phyloP scores from a whole-genome alignment of 495 filamentous ascomycete genomes.

The Friedmanniomyces simplex region DNA sequence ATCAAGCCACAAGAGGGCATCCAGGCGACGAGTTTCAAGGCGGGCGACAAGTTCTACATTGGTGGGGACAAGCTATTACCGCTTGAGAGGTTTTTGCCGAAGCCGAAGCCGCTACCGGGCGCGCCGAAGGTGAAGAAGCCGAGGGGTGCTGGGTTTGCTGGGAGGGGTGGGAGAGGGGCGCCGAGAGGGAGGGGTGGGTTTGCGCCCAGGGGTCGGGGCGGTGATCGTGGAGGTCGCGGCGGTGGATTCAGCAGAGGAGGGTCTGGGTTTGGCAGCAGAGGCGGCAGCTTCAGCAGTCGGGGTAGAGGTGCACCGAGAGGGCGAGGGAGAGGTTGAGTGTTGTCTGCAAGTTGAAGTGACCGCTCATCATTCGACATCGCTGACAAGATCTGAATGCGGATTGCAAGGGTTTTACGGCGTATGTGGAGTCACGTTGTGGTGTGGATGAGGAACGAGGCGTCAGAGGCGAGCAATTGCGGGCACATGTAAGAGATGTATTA shows the following conservation, averaged over 20 bases:
- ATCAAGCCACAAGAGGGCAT: constrained; percentile 95
- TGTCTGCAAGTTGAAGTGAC: not conserved
- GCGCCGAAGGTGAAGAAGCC: constrained; percentile 41
- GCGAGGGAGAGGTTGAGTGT: not conserved
- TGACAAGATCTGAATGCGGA: not conserved
- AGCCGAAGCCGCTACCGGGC: constrained; percentile 75
- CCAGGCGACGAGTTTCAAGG: constrained; percentile 84
- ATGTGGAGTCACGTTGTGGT: not conserved
- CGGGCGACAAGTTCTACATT: constrained; percentile 95
- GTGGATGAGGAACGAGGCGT: not conserved
- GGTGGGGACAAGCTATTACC: constrained; percentile 88
- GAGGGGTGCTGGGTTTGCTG: constrained; percentile 40
- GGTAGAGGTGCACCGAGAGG: constrained; percentile 18
- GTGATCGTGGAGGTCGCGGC: constrained; percentile 12
- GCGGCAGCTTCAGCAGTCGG: constrained; percentile 16
- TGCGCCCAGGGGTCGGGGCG: constrained; percentile 15
- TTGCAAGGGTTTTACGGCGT: not conserved
- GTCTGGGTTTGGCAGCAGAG: constrained; percentile 13
- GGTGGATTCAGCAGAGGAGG: constrained; percentile 14
- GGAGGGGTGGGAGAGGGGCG: constrained; percentile 32
- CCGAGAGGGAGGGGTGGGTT: constrained; percentile 22
- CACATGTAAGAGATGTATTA: constrained; percentile 1
- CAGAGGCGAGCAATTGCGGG: not conserved
- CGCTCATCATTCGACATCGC: not conserved
- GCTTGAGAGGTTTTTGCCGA: constrained; percentile 90